Evolutionary conservation across 345 rosid genomes (phyloP), one percentile per base, ranked within the genome.

Genomic region (Sisymbrium altissimum): DNA sequence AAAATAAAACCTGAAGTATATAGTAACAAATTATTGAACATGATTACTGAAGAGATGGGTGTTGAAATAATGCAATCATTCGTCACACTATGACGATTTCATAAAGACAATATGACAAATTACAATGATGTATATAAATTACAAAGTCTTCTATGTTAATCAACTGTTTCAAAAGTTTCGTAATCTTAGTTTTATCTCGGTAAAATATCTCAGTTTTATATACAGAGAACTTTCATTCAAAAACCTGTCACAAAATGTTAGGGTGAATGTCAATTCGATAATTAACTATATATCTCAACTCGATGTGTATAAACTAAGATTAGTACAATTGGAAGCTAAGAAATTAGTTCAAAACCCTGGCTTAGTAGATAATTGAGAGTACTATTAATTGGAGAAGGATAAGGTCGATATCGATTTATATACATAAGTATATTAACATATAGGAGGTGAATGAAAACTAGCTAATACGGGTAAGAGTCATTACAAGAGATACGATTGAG

Each of bases 1-100:
- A 63, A 69, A 69, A 76, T 25, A 53, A 21, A 54, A 76, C 65
- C 10, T 54, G 58, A 54, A 63, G 52, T 61, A 33, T 76, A 45
- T 76, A 54, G 75, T 76, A 76, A 69, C 50, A 52, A 61, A 62
- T 76, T 43, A 76, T 76, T 76, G 74, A 62, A 63, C 59, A 76
- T 69, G 64, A 76, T 76, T 76, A 76, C 79, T 13, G 44, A 17
- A 43, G 70, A 62, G 70, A 69, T 62, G 79, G 65, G 70, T 27
- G 52, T 35, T 41, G 70, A 53, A 49, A 52, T 61, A 52, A 38
- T 52, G 74, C 70, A 75, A 75, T 75, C 79, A 60, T 75, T 61
- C 64, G 23, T 68, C 74, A 66, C n/a, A 19, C 15, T 29, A 30
- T 21, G 68, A 52, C 56, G 12, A 59, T 19, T 54, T 52, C 69